phyloP scores from a whole-genome alignment of 805 yeast genomes.

The Komagataella populi region DNA sequence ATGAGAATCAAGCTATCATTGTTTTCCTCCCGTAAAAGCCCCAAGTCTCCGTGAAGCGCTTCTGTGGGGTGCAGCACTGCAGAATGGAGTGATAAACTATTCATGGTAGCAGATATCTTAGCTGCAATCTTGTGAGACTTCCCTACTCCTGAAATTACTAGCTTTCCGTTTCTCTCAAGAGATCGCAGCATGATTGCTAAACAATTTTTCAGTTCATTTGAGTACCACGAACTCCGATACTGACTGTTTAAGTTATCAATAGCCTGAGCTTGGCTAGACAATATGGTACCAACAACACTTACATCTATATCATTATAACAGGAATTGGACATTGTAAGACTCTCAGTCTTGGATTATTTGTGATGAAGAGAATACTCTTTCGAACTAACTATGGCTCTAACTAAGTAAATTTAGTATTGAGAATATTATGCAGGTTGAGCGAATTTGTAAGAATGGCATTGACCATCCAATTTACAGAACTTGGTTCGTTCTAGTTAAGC shows the following conservation, averaged over 20 bases:
- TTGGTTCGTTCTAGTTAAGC: too few relatives aligned
- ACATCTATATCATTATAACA: background rate
- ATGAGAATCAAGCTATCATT: conserved; percentile 51
- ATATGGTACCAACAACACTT: conserved; percentile 22
- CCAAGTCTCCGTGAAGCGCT: conserved; percentile 86
- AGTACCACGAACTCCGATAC: conserved; percentile 32
- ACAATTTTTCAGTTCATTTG: conserved; percentile 27
- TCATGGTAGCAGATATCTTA: conserved; percentile 71
- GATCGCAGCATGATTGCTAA: conserved; percentile 28
- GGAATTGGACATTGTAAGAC: background rate
- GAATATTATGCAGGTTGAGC: background rate
- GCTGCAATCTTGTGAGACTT: conserved; percentile 70
- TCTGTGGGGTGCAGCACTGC: conserved; percentile 69
- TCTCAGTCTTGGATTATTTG: background rate
- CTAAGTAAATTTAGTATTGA: background rate
- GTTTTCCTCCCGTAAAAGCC: conserved; percentile 41
- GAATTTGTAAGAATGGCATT: too few relatives aligned
- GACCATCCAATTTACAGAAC: too few relatives aligned
- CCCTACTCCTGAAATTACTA: conserved; percentile 75
- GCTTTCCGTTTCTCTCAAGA: conserved; percentile 42
- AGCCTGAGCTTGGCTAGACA: conserved; percentile 34
- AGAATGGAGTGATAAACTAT: conserved; percentile 62
- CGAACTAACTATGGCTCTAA: background rate
- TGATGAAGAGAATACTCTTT: background rate
- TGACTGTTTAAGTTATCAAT: conserved; percentile 28